phyloP scores from a whole-genome alignment of 2,329 filamentous ascomycete species.

The Aureobasidium subglaciale region DNA sequence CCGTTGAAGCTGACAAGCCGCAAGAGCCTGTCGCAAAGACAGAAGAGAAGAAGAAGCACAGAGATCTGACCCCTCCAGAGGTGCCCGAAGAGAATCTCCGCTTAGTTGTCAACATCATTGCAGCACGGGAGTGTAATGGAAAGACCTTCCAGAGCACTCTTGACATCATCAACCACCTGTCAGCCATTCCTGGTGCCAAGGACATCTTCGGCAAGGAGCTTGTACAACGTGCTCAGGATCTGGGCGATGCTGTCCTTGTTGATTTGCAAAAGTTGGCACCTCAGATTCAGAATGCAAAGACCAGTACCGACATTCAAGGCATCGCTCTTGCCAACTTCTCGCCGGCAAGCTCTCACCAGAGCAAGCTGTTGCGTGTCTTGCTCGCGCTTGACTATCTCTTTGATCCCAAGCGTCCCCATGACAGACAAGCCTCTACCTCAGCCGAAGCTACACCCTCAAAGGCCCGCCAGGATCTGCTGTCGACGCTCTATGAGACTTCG shows the following conservation, averaged over 20 bases:
- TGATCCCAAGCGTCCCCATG: constrained; percentile 63
- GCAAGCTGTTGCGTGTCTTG: constrained; percentile 84
- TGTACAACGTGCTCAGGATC: constrained; percentile 72
- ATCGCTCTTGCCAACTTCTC: constrained; percentile 93
- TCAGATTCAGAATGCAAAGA: constrained; percentile 78
- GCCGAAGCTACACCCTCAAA: constrained; percentile 49
- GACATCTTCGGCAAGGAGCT: constrained; percentile 88
- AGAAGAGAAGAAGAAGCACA: constrained; percentile 51
- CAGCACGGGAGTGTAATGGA: constrained; percentile 89
- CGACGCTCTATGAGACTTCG: constrained; percentile 80
- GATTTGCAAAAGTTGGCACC: constrained; percentile 80
- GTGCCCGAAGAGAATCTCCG: constrained; percentile 85
- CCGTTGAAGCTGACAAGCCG: constrained; percentile 31
- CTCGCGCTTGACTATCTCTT: constrained; percentile 95
- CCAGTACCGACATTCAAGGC: constrained; percentile 90
- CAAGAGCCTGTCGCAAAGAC: constrained; percentile 29
- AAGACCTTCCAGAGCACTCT: constrained; percentile 98
- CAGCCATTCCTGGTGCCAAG: constrained; percentile 83
- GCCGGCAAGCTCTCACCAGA: constrained; percentile 89
- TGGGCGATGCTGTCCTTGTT: constrained; percentile 76
- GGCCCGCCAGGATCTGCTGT: constrained; percentile 77
- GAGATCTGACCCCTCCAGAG: constrained; percentile 67
- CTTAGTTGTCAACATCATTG: constrained; percentile 92
- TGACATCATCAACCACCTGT: constrained; percentile 97
- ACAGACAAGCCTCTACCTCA: constrained; percentile 33